Evolutionary conservation across 495 filamentous ascomycete genomes (phyloP).

Genomic region (Penicillium roqueforti): DNA sequence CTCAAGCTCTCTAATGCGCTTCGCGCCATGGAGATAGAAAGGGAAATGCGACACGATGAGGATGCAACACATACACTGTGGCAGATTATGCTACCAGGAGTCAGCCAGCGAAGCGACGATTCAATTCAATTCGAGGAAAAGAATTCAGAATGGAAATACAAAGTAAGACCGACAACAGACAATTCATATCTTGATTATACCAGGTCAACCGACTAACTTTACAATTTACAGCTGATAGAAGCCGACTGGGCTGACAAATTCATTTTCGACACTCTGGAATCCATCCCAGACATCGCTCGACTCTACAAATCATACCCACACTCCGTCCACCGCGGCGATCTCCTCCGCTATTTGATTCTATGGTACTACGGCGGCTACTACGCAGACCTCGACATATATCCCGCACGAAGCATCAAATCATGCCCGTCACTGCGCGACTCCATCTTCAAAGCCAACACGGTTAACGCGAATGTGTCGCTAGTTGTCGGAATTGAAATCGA

Average conservation of each 20-base stretch:
- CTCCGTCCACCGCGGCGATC: constrained; percentile 41
- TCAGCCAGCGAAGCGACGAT: constrained; percentile 21
- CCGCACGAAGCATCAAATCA: constrained; percentile 26
- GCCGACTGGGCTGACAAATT: constrained; percentile 30
- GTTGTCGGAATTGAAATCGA: constrained; percentile 41
- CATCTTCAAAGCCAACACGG: constrained; percentile 10
- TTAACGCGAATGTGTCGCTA: constrained; percentile 29
- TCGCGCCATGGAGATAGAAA: constrained; percentile 21
- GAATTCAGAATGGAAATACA: constrained; percentile 34
- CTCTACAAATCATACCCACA: constrained; percentile 35
- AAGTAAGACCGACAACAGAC: constrained; percentile 14
- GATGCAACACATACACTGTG: constrained; percentile 26
- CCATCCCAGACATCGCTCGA: constrained; percentile 28
- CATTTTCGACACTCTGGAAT: constrained; percentile 22
- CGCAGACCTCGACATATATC: constrained; percentile 44
- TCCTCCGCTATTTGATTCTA: constrained; percentile 48
- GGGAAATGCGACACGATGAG: constrained; percentile 5
- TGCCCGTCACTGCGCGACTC: constrained; percentile 29
- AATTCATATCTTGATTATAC: neutral
- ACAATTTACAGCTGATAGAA: constrained; percentile 24
- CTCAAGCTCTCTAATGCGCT: constrained; percentile 21
- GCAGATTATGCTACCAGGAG: constrained; percentile 32
- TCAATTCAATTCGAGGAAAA: constrained; percentile 27
- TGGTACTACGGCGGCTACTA: constrained; percentile 51
- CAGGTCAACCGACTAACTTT: neutral